Evolutionary conservation across 1,284 basidiomycete genomes (phyloP).

Genomic region (Naganishia cerealis): DNA sequence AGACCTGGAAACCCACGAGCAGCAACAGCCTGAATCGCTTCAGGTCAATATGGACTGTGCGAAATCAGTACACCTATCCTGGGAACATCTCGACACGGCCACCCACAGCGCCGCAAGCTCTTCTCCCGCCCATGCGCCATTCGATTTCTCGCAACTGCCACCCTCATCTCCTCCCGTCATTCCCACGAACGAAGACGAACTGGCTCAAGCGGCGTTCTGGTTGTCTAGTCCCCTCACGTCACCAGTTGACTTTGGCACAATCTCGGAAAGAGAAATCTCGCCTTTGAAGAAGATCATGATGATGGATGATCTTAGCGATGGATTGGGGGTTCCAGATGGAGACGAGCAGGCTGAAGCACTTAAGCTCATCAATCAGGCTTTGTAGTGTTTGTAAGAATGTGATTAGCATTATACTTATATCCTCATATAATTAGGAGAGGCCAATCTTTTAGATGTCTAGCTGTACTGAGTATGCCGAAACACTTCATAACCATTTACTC

Average conservation of each 20-base stretch:
- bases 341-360: constrained; percentile 26
- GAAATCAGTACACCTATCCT: not conserved
- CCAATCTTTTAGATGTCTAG: no score
- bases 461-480: no score
- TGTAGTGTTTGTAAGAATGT: not conserved
- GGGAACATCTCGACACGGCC: not conserved
- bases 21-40: not conserved
- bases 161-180: constrained; percentile 14
- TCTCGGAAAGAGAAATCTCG: constrained; percentile 23
- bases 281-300: constrained; percentile 15
- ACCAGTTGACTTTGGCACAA: constrained; percentile 25
- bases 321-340: not conserved
- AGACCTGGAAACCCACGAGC: not conserved
- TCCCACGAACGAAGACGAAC: constrained; percentile 14
- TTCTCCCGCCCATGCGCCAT: constrained; percentile 10
- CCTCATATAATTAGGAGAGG: not conserved
- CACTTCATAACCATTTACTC: no score
- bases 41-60: not conserved
- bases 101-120: not conserved
- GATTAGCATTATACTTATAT: not conserved
- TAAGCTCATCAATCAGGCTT: constrained; percentile 14
- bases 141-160: constrained; percentile 13
- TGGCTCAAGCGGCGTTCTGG: constrained; percentile 19
- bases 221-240: constrained; percentile 22
- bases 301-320: constrained; percentile 8